Evolutionary conservation across 2,329 filamentous ascomycete genomes (phyloP).

Genomic region (Diaporthe sp.): DNA sequence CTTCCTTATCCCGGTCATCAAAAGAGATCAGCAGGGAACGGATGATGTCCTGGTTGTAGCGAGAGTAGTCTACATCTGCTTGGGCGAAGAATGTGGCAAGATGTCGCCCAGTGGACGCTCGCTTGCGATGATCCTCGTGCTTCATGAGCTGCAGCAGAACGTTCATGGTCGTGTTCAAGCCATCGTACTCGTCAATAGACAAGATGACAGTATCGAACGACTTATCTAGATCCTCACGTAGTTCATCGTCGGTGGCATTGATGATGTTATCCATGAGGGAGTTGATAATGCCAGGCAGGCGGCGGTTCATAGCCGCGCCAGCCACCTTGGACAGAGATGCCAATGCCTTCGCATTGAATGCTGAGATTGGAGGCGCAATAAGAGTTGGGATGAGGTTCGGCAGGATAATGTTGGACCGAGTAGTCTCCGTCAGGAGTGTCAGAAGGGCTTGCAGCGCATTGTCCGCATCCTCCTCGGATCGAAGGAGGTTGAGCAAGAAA

Average conservation of each 20-base stretch:
- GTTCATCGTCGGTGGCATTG: slow-evolving; percentile 76
- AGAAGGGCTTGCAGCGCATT: slow-evolving; percentile 93
- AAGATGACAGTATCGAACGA: slow-evolving; percentile 91
- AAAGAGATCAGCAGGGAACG: slow-evolving; percentile 91
- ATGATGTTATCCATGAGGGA: slow-evolving; percentile 94
- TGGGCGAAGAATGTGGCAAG: slow-evolving; percentile 87
- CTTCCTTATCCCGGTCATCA: slow-evolving; percentile 83
- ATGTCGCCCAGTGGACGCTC: slow-evolving; percentile 81
- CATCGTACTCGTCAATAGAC: slow-evolving; percentile 95
- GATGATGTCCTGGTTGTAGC: slow-evolving; percentile 96
- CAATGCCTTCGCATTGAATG: slow-evolving; percentile 94
- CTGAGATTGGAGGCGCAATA: slow-evolving; percentile 87
- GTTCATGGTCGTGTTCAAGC: slow-evolving; percentile 95
- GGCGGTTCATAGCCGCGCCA: slow-evolving; percentile 88
- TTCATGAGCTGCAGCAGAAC: slow-evolving; percentile 89
- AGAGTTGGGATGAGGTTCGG: slow-evolving; percentile 96
- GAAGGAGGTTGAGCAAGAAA: slow-evolving; percentile 88
- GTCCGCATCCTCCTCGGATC: slow-evolving; percentile 86
- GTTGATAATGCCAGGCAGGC: slow-evolving; percentile 90
- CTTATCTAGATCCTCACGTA: slow-evolving; percentile 77
- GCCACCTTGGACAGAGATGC: slow-evolving; percentile 95
- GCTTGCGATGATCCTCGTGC: slow-evolving; percentile 89
- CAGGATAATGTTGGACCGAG: slow-evolving; percentile 93
- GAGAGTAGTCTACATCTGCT: slow-evolving; percentile 87
- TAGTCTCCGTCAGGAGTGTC: slow-evolving; percentile 92